These are phyloP conservation scores for Magnolia kwangsiensis DNA, from an alignment of 164 flowering plant species.

Conservation along the genomic window DNA sequence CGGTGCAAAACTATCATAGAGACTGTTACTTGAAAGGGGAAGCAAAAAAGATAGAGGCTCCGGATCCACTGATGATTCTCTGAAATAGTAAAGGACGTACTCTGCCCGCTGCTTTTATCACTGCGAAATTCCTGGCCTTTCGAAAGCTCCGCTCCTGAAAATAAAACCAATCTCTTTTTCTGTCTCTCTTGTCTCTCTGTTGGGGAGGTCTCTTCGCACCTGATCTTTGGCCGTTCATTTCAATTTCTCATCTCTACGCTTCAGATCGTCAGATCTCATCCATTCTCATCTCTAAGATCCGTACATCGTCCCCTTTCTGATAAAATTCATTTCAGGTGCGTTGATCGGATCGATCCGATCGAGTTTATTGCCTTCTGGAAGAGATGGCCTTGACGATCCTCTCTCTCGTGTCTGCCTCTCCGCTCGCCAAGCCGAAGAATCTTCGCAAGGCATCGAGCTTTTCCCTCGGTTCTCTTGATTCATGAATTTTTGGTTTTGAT, in stretches of 20 bases:
- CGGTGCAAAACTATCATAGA: too few relatives aligned
- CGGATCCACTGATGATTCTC: too few relatives aligned
- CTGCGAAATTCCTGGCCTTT: too few relatives aligned
- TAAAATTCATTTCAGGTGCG: not conserved
- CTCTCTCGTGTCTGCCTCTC: slow-evolving; percentile 35
- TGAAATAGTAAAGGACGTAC: too few relatives aligned
- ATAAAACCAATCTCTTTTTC: not conserved
- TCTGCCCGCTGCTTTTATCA: too few relatives aligned
- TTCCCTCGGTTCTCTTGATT: not conserved
- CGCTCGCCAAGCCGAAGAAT: slow-evolving; percentile 23
- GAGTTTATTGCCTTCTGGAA: not conserved
- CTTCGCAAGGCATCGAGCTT: slow-evolving; percentile 27
- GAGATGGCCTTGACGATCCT: slow-evolving; percentile 55
- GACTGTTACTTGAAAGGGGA: too few relatives aligned
- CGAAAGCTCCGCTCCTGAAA: too few relatives aligned
- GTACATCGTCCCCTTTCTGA: not conserved
- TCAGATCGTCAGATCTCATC: too few relatives aligned
- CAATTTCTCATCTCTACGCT: not conserved
- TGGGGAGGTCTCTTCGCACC: not conserved
- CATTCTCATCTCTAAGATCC: not conserved
- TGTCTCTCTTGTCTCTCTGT: slow-evolving; percentile 2
- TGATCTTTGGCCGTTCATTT: not conserved
- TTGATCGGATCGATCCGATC: not conserved
- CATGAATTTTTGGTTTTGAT: slow-evolving; percentile 4
- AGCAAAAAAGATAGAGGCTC: too few relatives aligned